These are phyloP conservation scores for Tylopilus subfusipes DNA, from an alignment of 768 basidiomycete species.

Conservation along the genomic window DNA sequence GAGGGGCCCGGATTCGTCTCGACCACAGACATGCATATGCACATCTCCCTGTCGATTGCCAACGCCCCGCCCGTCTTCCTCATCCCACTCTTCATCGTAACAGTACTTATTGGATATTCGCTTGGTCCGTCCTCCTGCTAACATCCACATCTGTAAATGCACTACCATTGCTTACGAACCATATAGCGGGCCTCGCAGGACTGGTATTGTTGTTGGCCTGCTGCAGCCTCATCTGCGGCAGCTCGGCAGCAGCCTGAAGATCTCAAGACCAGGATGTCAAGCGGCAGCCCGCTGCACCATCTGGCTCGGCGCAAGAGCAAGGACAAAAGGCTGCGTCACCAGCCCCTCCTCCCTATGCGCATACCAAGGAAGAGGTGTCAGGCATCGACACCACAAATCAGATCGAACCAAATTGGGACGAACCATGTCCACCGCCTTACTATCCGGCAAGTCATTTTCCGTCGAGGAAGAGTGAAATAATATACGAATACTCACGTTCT, in stretches of 20 bases:
- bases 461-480: background rate
- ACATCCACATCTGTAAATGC: background rate
- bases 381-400: background rate
- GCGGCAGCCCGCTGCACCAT: background rate
- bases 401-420: background rate
- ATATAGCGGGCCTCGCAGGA: background rate
- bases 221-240: background rate
- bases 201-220: background rate
- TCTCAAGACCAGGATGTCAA: background rate
- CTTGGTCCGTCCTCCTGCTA: background rate
- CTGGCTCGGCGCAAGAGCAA: background rate
- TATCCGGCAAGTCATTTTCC: slow-evolving; percentile 2
- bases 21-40: background rate
- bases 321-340: background rate
- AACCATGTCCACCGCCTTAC: slow-evolving; percentile 2
- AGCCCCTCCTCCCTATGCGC: background rate
- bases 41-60: background rate
- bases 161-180: background rate
- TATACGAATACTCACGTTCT: background rate
- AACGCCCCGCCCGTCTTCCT: background rate
- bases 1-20: background rate
- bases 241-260: background rate
- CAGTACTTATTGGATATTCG: background rate
- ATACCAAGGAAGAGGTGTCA: background rate
- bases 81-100: background rate